A percentile compares a stretch with the other conserved stretches of the same genome.
phyloP scores from a whole-genome alignment of 2,329 filamentous ascomycete species.

The Diaporthe capsici region DNA sequence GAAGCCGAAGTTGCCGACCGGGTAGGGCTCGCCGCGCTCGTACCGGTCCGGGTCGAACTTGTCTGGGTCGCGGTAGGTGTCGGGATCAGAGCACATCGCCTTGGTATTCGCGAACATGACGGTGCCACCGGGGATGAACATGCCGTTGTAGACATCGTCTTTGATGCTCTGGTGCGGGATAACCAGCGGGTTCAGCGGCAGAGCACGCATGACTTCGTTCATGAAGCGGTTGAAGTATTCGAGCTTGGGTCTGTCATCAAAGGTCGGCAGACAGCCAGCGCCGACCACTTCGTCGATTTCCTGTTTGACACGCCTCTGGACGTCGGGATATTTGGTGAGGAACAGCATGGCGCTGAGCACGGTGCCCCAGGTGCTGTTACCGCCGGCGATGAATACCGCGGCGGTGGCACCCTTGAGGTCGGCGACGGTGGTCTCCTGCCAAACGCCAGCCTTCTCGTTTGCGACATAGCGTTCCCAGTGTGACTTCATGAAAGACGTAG shows the following conservation, averaged over 20 bases:
- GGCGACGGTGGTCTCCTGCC: slow-evolving; percentile 54
- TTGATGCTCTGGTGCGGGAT: slow-evolving; percentile 68
- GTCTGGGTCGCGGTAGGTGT: slow-evolving; percentile 57
- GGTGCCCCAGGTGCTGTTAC: slow-evolving; percentile 61
- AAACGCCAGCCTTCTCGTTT: slow-evolving; percentile 47
- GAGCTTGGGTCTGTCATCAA: slow-evolving; percentile 59
- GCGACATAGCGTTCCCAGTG: slow-evolving; percentile 49
- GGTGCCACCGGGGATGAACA: slow-evolving; percentile 69
- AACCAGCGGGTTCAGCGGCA: slow-evolving; percentile 61
- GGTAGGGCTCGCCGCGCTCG: slow-evolving; percentile 60
- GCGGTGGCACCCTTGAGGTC: slow-evolving; percentile 65
- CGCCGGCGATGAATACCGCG: slow-evolving; percentile 62
- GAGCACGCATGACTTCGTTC: slow-evolving; percentile 61
- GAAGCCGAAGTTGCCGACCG: slow-evolving; percentile 65
- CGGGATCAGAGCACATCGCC: slow-evolving; percentile 60
- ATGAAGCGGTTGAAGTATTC: slow-evolving; percentile 61
- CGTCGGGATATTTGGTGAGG: slow-evolving; percentile 57
- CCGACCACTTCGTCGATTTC: slow-evolving; percentile 64
- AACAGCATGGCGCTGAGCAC: slow-evolving; percentile 58
- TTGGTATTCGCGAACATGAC: slow-evolving; percentile 54
- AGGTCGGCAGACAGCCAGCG: slow-evolving; percentile 58
- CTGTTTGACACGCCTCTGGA: slow-evolving; percentile 61
- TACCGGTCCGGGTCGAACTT: slow-evolving; percentile 63
- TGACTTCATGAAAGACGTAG: slow-evolving; percentile 50
- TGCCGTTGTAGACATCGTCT: slow-evolving; percentile 70